Percentiles rank a stretch among this genome's conserved stretches.
Conservation (phyloP, 768 basidiomycete genomes). For the Trametes villosa region DNA sequence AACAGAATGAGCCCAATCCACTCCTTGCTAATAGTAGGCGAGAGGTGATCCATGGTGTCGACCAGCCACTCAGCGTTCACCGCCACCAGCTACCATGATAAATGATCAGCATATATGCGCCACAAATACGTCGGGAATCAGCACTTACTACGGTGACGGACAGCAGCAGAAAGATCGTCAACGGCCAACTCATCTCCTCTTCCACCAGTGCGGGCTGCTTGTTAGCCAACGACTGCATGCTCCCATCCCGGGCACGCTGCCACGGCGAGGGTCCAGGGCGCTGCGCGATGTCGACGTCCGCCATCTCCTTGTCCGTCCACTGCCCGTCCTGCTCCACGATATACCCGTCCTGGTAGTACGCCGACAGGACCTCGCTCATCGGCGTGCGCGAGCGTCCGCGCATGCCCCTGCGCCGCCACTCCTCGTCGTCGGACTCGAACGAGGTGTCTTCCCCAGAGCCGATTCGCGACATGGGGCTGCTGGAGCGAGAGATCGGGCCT, state of each 20-base stretch:
- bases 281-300: neutral
- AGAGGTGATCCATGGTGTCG: constrained; percentile 81
- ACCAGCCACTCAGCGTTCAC: constrained; percentile 78
- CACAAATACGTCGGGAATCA: neutral
- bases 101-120: neutral
- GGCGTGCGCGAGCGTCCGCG: constrained; percentile 17
- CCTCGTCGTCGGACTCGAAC: constrained; percentile 9
- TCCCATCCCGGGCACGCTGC: neutral
- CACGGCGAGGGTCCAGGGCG: neutral
- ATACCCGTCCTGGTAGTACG: constrained; percentile 21
- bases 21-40: constrained; percentile 72
- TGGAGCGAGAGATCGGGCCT: constrained; percentile 5
- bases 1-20: constrained; percentile 90
- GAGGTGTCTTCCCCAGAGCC: constrained; percentile 8
- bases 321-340: constrained; percentile 6
- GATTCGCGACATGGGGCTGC: neutral
- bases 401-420: constrained; percentile 2
- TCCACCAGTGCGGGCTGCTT: constrained; percentile 11
- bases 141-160: constrained; percentile 64
- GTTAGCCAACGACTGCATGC: neutral
- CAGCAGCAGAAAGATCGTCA: constrained; percentile 59
- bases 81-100: constrained; percentile 48
- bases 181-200: constrained; percentile 57
- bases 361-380: constrained; percentile 24
- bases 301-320: constrained; percentile 42